Base-by-base conservation (phyloP, 768 basidiomycete species). In the Tephrocybe sp. region DNA sequence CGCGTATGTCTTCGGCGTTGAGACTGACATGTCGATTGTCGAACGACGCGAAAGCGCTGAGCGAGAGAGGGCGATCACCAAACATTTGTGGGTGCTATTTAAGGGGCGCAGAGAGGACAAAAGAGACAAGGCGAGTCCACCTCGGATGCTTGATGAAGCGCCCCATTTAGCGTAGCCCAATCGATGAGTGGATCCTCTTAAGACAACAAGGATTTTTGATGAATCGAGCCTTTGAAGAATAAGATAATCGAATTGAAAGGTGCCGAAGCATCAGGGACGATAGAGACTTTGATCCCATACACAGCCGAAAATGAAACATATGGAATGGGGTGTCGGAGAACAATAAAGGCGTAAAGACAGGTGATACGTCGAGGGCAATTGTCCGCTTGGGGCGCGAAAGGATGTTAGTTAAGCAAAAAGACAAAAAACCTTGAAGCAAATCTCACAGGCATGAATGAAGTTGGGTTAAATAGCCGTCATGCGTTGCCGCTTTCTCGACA, bases 401-500 rank as follows among this genome's bases (percentile, higher is more conserved):
- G 32, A 40, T 11, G 33, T 51, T 34, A 36, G 31, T 49, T 45
- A 55, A 23, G 22, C 26, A 35, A 39, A 36, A 41, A 33, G n/a
- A 32, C 20, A 20, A 34, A 19, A 22, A 43, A 35, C 39, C 12
- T 33, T 48, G 36, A 41, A 51, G 48, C 39, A 35, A 43, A 43
- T 26, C 51, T 49, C 35, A 50, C 39, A 48, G 36, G 20, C 26
- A 26, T 26, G n/a, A n/a, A n/a, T 41, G 12, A 22, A 38, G 26
- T n/a, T 13, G 17, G 31, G n/a, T 45, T 30, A 16, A 43, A 38
- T 12, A 44, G 20, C 48, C 34, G 35, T 36, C 49, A 66, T 20
- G 38, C 68, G 70, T 47, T 62, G 65, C 63, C 69, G 67, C 54
- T 74, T 74, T 45, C 65, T 62, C n/a, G 63, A 62, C 57, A 44